These are phyloP conservation scores for Rhodomyrtus psidioides DNA, from an alignment of 441 rosid genomes.

Conservation along the genomic window DNA sequence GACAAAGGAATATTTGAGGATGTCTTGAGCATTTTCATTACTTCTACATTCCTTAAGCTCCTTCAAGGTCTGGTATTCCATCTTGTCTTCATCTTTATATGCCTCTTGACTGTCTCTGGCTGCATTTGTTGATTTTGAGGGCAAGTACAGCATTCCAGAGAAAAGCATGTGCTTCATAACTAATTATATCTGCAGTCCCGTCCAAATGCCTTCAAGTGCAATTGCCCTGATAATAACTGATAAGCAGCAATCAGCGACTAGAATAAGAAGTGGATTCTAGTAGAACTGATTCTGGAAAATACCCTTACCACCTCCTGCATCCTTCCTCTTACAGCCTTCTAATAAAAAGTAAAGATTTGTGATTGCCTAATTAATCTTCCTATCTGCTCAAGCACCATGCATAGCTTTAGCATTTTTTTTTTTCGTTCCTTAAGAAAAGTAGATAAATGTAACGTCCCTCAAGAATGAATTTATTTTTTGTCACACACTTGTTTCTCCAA, in stretches of 20 bases:
- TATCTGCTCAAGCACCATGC: background rate
- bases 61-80: conserved; percentile 44
- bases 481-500: background rate
- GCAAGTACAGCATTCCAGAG: background rate
- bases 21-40: conserved; percentile 87
- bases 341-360: background rate
- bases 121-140: background rate
- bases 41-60: conserved; percentile 77
- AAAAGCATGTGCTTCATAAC: background rate
- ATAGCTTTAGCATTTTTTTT: background rate
- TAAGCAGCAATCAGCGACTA: background rate
- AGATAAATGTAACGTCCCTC: background rate
- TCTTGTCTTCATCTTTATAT: background rate
- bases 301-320: background rate
- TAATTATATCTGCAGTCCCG: background rate
- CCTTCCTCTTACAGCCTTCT: background rate
- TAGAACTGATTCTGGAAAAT: background rate
- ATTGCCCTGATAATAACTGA: background rate
- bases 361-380: background rate
- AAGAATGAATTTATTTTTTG: background rate
- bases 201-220: background rate
- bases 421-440: background rate
- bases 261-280: background rate
- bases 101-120: background rate
- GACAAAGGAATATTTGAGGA: conserved; percentile 78